Evolutionary conservation across 257 asterid genomes (phyloP), one percentile per base, ranked within the genome.

Genomic region (Cordia subcordata): DNA sequence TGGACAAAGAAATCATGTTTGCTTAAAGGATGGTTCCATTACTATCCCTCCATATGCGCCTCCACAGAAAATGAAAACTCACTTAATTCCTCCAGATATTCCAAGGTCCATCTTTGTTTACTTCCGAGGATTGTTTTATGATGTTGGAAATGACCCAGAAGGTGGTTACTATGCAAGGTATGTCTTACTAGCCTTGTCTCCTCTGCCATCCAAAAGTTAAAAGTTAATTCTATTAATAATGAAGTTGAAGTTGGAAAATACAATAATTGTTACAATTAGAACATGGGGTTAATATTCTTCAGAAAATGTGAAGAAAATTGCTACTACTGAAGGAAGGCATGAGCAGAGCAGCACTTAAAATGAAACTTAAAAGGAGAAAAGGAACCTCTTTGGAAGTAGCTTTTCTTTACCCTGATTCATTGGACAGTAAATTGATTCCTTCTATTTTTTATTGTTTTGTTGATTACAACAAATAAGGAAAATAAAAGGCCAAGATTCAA

Each of bases 91-190:
- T 73, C 89, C 98, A 4, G 80, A 60, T 71, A 87, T 85, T 44
- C 96, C 98, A 44, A 77, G 96, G 4, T 90, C 98, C 76, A 90
- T 90, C 56, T 90, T 90, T 53, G 97, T 87, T 71, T 90, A 87
- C 74, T 90, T 90, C 73, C 81, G 96, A 61, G 97, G 97, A 59
- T 62, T 87, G 84, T 87, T 90, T 71, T 85, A 85, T 23, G 97
- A 87, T 39, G 88, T 82, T 19, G 84, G 81, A 1, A 90, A 90
- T 62, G 96, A 90, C 57, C 96, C 96, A 0, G 93, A 87, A 80
- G 97, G 97, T 51, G 95, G 96, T 66, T 90, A 87, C 59, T 90
- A 90, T 40, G 96, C 96, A 42, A 85, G 95, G 96, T 85, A 67
- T 40, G 49, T 57, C 1, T 33, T 18, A 13, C 44, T 23, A 18